Percentiles rank a stretch among this genome's conserved stretches.
Conservation (phyloP, 2,329 filamentous ascomycete genomes). For the Fusarium sp. region DNA sequence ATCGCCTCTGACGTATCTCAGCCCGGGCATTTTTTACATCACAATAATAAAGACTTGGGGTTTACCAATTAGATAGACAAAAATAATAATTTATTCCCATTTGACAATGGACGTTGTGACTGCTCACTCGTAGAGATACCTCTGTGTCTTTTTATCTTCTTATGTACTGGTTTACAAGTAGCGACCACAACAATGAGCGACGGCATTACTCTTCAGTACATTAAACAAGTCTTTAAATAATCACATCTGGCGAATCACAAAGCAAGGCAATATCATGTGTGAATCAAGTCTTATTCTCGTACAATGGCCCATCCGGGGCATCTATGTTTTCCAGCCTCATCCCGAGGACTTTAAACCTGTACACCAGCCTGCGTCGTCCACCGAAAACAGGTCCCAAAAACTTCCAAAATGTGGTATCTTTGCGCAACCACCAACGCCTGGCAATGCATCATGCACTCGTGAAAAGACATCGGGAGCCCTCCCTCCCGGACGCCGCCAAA, state of each 20-base stretch:
- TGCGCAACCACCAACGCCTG: conserved; percentile 33
- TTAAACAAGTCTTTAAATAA: rapidly evolving
- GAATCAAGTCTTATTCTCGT: neutral
- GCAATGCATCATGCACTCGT: conserved; percentile 30
- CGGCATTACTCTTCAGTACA: neutral
- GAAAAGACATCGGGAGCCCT: conserved; percentile 5
- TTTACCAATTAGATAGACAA: neutral
- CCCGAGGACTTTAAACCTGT: conserved; percentile 14
- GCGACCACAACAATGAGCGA: neutral
- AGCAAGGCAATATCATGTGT: neutral
- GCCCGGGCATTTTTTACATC: neutral
- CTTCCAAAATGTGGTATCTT: conserved; percentile 33
- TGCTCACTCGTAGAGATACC: neutral
- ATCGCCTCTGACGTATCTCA: neutral
- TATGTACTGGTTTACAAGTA: neutral
- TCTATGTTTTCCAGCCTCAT: conserved; percentile 19
- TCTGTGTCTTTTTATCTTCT: too few species aligned
- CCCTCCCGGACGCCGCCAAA: conserved; percentile 22
- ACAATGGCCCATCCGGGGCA: neutral
- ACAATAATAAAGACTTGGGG: neutral
- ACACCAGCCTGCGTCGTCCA: conserved; percentile 17
- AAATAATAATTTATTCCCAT: neutral
- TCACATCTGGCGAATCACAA: neutral
- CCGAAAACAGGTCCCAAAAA: conserved; percentile 21
- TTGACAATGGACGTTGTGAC: neutral